Evolutionary conservation across 805 yeast genomes (phyloP), one percentile per base, ranked within the genome.

Genomic region (Yueomyces sp.): DNA sequence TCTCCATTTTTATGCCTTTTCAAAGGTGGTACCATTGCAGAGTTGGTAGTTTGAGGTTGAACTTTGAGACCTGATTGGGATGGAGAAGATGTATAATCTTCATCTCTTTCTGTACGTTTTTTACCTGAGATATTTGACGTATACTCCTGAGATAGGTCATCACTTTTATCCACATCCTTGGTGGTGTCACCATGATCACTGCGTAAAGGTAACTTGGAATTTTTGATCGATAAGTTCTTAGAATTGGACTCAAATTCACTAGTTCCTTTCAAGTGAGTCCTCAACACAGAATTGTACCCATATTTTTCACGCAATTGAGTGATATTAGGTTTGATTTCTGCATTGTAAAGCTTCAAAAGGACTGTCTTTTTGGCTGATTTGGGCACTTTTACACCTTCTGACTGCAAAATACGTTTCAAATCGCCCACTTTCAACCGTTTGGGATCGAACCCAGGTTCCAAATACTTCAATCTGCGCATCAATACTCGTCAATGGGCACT

Each of bases 351-450:
- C 19, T 65, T 64, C 2, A 86, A 59, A 45, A 86, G 67, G 7
- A 74, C 77, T 4, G 74, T 62, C 59, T 88, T 88, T 54, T 78
- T 83, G 5, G 86, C 80, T 39, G 72, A 67, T 1, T 81, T 66
- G 0, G 83, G 72, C 52, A 69, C 78, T 2, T 62, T 59, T 27
- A 87, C 67, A 27, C 73, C 69, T 53, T 85, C 73, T 46, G 74
- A 78, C 8, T 68, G 60, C 41, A 88, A 66, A 12, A 85, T 69
- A 30, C 76, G 71, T 53, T 92, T 72, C 56, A 88, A 68, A 46
- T 82, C 76, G 2, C 86, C 74, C 11, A 84, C 78, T 42, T 78
- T 81, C 49, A 81, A 64, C 37, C 70, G 65, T 29, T 70, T 64
- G 3, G 92, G 83, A 56, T 85, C 78, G 59, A 83, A 85, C 12